Base-by-base conservation (phyloP, 2,329 filamentous ascomycete species). In the Sarocladium strictum region DNA sequence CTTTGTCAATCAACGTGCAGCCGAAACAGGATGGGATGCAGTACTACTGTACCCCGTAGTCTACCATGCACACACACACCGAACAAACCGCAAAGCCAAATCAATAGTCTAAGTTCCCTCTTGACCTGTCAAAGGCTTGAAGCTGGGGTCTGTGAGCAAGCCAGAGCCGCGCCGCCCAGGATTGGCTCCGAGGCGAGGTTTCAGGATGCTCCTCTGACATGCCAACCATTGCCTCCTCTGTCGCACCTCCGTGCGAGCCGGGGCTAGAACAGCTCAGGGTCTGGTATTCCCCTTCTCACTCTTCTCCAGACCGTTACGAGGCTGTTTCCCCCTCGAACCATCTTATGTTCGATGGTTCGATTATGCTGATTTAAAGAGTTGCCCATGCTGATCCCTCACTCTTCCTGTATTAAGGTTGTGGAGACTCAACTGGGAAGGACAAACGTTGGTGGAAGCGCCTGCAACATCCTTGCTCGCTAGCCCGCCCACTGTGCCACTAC, bases 191-290 rank as follows among this genome's bases (percentile, higher is more conserved):
- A 29, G 43, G n/a, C 23, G 14, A 47, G 43, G 10, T 47, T 47
- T 27, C 43, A 43, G 40, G 17, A 43, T 43, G 40, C 40, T 23
- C 17, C 47, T 35, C 47, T 33, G 47, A 51, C 47, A 21, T 35
- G 47, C 47, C 47, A 35, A 35, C 47, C n/a, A 21, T 32, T 23
- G 27, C 4, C 47, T 51, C 47, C 27, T 51, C 47, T 51, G 47
- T 51, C 47, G 47, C 47, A 51, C 47, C 29, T 51, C 15, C 47
- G 11, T 29, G n/a, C 27, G 47, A n/a, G 15, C 47, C 47, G 47
- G 10, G n/a, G n/a, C n/a, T n/a, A n/a, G 43, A 23, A 27, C 9
- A 27, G 24, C 23, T 47, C 43, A 23, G 17, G n/a, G 12, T 19
- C 5, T 15, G 5, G 9, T 38, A 6, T 38, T 38, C 32, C 32